A percentile compares a stretch with the other conserved stretches of the same genome.
Evolutionary conservation across 225 moss, liverwort and hornwort species (phyloP).

Genomic region (Physcomitrium patens): DNA sequence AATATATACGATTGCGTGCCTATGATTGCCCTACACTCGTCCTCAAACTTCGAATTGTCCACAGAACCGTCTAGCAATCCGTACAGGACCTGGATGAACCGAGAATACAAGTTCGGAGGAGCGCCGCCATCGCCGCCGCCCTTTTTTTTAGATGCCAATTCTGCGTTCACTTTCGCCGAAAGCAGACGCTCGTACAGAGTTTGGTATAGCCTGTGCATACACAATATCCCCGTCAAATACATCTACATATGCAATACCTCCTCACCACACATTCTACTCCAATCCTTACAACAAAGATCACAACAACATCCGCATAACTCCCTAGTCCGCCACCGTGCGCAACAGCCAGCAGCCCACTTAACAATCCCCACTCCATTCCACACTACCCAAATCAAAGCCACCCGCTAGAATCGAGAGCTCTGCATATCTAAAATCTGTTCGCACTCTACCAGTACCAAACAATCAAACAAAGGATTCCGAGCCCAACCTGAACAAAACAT

Average conservation of each 20-base stretch:
- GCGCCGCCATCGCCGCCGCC: constrained; percentile 60
- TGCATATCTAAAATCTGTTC: no score
- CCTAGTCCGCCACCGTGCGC: no score
- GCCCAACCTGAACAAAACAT: no score
- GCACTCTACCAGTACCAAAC: no score
- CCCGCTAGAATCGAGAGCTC: no score
- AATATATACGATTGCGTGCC: constrained; percentile 92
- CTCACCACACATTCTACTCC: no score
- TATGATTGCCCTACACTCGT: constrained; percentile 90
- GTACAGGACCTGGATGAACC: constrained; percentile 65
- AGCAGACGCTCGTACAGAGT: constrained; percentile 71
- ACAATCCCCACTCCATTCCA: no score
- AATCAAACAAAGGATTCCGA: no score
- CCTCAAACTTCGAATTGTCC: constrained; percentile 76
- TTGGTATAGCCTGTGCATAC: constrained; percentile 17
- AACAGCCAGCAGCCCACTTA: no score
- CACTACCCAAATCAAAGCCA: no score
- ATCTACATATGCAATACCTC: not conserved
- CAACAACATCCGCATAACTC: no score
- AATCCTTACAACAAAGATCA: no score
- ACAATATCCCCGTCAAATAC: not conserved
- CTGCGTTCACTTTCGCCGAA: constrained; percentile 67
- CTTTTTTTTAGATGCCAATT: constrained; percentile 59
- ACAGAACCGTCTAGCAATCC: constrained; percentile 68
- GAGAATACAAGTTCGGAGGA: constrained; percentile 58